phyloP scores from a whole-genome alignment of 208 protist genomes.

The Crithidia sp. region DNA sequence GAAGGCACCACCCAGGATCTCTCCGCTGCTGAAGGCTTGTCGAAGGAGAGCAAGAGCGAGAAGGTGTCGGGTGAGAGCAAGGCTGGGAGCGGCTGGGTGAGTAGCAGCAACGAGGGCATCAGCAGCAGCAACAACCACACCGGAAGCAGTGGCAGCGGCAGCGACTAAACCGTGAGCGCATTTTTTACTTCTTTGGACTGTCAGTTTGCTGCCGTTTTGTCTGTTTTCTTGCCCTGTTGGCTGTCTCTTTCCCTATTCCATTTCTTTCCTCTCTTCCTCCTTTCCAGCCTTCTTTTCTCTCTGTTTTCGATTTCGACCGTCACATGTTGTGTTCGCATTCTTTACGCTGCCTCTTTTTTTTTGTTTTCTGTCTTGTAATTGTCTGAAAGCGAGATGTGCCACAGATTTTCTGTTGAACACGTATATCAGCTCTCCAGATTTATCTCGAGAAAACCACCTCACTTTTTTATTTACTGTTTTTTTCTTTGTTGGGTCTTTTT shows the following conservation, averaged over 20 bases:
- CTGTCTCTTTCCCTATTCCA: slow-evolving; percentile 5
- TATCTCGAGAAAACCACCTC: not conserved
- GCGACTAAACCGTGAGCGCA: slow-evolving; percentile 15
- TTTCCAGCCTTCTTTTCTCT: not conserved
- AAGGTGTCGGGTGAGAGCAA: slow-evolving; percentile 8
- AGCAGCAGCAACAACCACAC: slow-evolving; percentile 35
- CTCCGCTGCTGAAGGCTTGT: not conserved
- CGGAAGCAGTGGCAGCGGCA: slow-evolving; percentile 33
- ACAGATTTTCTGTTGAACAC: slow-evolving; percentile 9
- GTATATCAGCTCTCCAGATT: slow-evolving; percentile 20
- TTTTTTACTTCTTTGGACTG: not conserved
- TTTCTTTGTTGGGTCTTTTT: not conserved
- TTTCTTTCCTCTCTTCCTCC: not conserved
- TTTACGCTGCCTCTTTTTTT: not conserved
- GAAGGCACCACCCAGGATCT: slow-evolving; percentile 7
- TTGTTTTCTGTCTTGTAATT: slow-evolving; percentile 1
- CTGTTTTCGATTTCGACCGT: not conserved
- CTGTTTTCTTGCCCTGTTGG: slow-evolving; percentile 5
- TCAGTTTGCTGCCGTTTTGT: not conserved
- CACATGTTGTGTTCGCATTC: not conserved
- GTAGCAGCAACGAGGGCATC: slow-evolving; percentile 27
- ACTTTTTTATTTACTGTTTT: not conserved
- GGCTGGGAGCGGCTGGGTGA: slow-evolving; percentile 17
- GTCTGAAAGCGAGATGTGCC: slow-evolving; percentile 1
- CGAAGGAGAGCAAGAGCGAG: slow-evolving; percentile 5